Base-by-base conservation (phyloP, 805 yeast species). In the Zygoascus tannicola region DNA sequence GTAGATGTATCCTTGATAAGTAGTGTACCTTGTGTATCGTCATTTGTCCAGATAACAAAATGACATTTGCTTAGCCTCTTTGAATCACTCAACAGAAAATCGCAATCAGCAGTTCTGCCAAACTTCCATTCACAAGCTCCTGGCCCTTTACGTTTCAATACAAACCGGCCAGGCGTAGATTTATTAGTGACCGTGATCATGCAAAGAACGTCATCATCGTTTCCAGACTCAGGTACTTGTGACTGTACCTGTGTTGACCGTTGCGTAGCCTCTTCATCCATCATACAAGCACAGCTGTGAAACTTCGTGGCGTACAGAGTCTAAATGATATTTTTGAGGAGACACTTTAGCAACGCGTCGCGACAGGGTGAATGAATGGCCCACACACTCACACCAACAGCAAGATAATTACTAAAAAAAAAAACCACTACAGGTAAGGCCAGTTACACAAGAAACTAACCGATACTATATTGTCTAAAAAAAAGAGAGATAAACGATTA, bases 51-150 rank as follows among this genome's bases (percentile, higher is more conserved):
- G 4, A 88, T 66, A 58, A 72, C 70, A 67, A 77, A 76, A 64
- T 88, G 97, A 44, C 70, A 67, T 55, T 83, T 85, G 42, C 92
- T 82, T 28, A 87, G 68, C 43, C 88, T 66, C 22, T 84, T 73
- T 16, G 83, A 72, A 37, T 75, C 65, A 5, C 74, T 77, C 45
- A 86, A 65, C 33, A 67, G 66, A 53, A 81, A 75, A 53, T 85
- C 95, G 48, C 82, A 78, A 10, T 68, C 71, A 1, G 63, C 57
- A 47, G 81, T 77, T 51, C 97, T 72, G 0, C 97, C 97, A 64
- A 87, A 73, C 4, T 65, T 58, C 94, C 94, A 85, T 20, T 63
- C 35, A 18, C 34, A 38, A 21, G 8, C 14, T 21, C 44, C 44
- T 5, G 34, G 33, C 4, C 33, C 45, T 21, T 23, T 32, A 19